Base-by-base conservation (phyloP, 1,284 basidiomycete species). In the Phaffia rhodozyma region DNA sequence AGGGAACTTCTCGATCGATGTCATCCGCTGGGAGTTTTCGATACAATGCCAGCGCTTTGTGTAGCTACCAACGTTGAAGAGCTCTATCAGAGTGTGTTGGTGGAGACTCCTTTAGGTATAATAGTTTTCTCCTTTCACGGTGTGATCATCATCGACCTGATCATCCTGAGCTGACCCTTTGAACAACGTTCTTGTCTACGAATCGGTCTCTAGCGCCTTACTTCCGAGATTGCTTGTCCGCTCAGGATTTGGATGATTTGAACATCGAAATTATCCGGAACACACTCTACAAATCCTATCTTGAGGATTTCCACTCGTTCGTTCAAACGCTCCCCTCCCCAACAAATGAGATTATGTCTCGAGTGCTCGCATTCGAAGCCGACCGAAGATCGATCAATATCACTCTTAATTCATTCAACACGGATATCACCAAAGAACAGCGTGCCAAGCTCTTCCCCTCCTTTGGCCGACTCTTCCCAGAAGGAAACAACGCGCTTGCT, bases 261-360 rank as follows among this genome's bases (percentile, higher is more conserved):
- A 97, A 99, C 80, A 98, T 99, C 71, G 96, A 99, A 79, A 97
- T 99, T 77, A 94, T 99, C 76, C 90, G 96, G 56, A 98, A 98
- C 78, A 93, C 94, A n/a, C 87, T 99, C 55, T 98, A 98, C 83
- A 97, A 97, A 77, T 88, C 93, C 20, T 99, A 99, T 78, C 86
- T 99, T 65, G 94, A 97, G 76, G 96, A 99, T 77, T 99, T 98
- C 75, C 84, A 93, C 79, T 75, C 80, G 67, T 98, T 89, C 77
- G 88, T 86, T 73, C 77, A 82, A 61, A 83, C 85, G 3, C 78
- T 98, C 25, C 88, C 90, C 34, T 82, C 84, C 11, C 88, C 92
- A 1, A 97, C 93, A 2, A 81, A 83, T 23, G 90, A 93, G 59
- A 84, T 91, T 68, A 97, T 97, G 93, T 82, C 85, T 66, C 81